A percentile compares a stretch with the other conserved stretches of the same genome.
Conservation (phyloP, 2,329 filamentous ascomycete species). For the Talaromyces sp. region DNA sequence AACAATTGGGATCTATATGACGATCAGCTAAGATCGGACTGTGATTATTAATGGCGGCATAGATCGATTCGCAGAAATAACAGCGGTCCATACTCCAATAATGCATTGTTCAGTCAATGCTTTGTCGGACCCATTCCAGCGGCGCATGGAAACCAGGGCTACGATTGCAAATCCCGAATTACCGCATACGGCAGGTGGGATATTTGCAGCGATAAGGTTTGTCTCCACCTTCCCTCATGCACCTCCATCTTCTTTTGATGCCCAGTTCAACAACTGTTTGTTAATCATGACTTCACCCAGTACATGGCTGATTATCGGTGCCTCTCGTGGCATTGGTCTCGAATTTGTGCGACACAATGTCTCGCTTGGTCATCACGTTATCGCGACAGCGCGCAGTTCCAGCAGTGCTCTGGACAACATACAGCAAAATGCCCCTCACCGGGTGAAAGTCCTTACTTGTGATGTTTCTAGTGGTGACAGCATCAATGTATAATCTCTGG, state of each 20-base stretch:
- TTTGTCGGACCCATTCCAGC: background rate
- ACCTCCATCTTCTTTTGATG: background rate
- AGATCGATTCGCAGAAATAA: no score
- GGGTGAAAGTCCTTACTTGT: constrained; percentile 34
- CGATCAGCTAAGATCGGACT: no score
- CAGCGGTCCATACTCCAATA: no score
- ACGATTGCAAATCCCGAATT: background rate
- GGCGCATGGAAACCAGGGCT: background rate
- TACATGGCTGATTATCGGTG: constrained; percentile 28
- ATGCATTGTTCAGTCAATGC: background rate
- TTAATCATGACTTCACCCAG: background rate
- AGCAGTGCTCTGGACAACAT: constrained; percentile 29
- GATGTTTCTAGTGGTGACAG: constrained; percentile 50
- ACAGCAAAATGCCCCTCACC: constrained; percentile 30
- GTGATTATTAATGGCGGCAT: background rate
- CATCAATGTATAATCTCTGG: constrained; percentile 39
- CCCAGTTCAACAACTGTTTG: background rate
- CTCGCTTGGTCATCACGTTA: constrained; percentile 41
- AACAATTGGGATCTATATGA: constrained; percentile 7
- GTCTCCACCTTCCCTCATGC: background rate
- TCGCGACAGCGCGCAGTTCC: constrained; percentile 46
- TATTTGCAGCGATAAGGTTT: background rate
- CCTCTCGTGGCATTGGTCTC: constrained; percentile 36
- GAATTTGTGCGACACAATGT: constrained; percentile 49
- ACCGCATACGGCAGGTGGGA: background rate